Conservation (phyloP, 768 basidiomycete species). For the Kwoniella pini region DNA sequence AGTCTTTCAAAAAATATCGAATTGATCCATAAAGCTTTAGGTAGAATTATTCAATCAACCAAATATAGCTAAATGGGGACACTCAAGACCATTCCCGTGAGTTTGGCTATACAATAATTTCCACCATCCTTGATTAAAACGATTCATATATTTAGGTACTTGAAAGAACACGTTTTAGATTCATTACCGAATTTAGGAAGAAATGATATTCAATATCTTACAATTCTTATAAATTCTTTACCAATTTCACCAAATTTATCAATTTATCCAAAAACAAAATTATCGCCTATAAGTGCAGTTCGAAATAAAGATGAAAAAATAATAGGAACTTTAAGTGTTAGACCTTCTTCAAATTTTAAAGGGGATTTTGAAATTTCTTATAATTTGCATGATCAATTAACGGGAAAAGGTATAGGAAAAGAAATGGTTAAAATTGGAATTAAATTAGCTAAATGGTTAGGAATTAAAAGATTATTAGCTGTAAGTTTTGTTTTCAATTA, state of each 20-base stretch:
- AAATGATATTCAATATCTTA: no score
- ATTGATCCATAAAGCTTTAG: background rate
- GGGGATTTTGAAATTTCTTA: background rate
- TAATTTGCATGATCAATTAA: background rate
- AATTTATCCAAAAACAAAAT: background rate
- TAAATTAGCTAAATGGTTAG: background rate
- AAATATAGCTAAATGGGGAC: slow-evolving; percentile 1
- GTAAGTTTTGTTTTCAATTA: background rate
- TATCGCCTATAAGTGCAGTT: background rate
- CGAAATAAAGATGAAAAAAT: background rate
- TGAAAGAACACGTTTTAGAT: no score
- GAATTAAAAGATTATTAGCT: background rate
- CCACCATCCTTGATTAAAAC: no score
- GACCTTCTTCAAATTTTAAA: background rate
- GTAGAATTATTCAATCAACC: slow-evolving; percentile 2
- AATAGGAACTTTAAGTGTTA: background rate
- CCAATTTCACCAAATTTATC: no score
- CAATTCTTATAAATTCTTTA: no score
- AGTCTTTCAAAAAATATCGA: no score
- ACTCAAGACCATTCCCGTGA: background rate
- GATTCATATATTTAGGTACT: no score
- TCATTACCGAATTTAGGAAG: no score
- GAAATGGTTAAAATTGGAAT: background rate
- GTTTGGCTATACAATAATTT: no score
- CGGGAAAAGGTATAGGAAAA: background rate